Evolutionary conservation across 1,139 yeast genomes (phyloP), one percentile per base, ranked within the genome.

Genomic region (Lodderomyces margitis): DNA sequence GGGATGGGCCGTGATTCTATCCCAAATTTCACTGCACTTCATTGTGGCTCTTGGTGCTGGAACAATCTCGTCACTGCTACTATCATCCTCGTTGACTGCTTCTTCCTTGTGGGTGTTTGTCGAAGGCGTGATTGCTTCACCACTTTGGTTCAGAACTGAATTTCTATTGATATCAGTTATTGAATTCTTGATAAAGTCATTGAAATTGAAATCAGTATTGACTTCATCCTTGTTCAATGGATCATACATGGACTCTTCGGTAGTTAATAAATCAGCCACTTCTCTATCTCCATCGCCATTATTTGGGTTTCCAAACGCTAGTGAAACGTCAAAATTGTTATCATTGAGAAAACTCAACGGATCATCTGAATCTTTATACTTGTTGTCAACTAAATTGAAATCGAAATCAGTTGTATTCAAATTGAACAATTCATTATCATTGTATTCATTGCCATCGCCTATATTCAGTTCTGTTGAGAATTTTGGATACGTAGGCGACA

Each of bases 21-120:
- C 98, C 98, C 98, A 92, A 17, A 91, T 85, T 54, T 89, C 97
- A 0, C 95, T 81, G 62, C 98, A 92, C 56, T 80, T 56, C 49
- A 58, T 55, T 2, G 65, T 54, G 62, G 69, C 37, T 61, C 67
- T 61, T 56, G 83, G 61, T 9, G 66, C 66, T 9, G 66, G 65
- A 6, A 58, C 67, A 27, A 58, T 58, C 36, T 54, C 61, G 20
- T 57, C 50, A 19, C 59, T 64, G 28, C 57, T 59, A 23, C 54
- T 55, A 11, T 53, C 55, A 16, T 36, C 38, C 4, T 36, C 38
- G 5, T 34, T n/a, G 10, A 3, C 27, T 12, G 28, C 42, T 17
- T 36, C 34, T 21, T 36, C 12, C 16, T 23, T 23, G n/a, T 19
- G 19, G 16, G 23, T 21, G 19, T 20, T 17, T 20, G 36, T 40